phyloP scores from a whole-genome alignment of 495 filamentous ascomycete genomes.

The Aspergillus mulundensis region DNA sequence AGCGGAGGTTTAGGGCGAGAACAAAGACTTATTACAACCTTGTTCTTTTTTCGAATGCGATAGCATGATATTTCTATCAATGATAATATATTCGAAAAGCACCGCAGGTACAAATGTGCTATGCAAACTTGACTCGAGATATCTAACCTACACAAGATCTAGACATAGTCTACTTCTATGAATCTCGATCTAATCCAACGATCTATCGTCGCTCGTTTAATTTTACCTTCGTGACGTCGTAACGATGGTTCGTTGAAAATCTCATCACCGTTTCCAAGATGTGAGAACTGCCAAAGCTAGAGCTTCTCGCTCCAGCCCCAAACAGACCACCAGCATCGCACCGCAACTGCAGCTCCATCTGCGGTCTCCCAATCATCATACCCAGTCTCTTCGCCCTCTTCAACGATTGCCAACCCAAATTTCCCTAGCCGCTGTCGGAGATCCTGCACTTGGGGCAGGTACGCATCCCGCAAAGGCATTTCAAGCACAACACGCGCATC shows the following conservation, averaged over 20 bases:
- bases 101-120: not conserved
- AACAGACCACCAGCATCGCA: slow-evolving; percentile 65
- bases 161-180: slow-evolving; percentile 23
- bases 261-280: not conserved
- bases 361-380: slow-evolving; percentile 65
- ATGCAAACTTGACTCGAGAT: not conserved
- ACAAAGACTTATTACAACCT: not conserved
- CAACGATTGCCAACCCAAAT: slow-evolving; percentile 48
- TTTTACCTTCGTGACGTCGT: slow-evolving; percentile 30
- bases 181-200: slow-evolving; percentile 5
- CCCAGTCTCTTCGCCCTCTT: slow-evolving; percentile 61
- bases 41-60: not conserved
- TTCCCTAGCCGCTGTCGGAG: slow-evolving; percentile 52
- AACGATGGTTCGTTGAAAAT: not conserved
- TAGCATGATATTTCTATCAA: not conserved
- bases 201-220: slow-evolving; percentile 29
- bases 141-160: not conserved
- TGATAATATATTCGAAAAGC: not conserved
- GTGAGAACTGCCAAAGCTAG: slow-evolving; percentile 18
- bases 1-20: not conserved
- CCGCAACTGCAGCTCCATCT: slow-evolving; percentile 45
- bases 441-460: slow-evolving; percentile 48
- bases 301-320: slow-evolving; percentile 53
- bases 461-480: slow-evolving; percentile 60
- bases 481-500: slow-evolving; percentile 57